Percentiles rank a stretch among this genome's conserved stretches.
phyloP scores from a whole-genome alignment of 2,329 filamentous ascomycete species.

The Endoconidiophora laricicola region DNA sequence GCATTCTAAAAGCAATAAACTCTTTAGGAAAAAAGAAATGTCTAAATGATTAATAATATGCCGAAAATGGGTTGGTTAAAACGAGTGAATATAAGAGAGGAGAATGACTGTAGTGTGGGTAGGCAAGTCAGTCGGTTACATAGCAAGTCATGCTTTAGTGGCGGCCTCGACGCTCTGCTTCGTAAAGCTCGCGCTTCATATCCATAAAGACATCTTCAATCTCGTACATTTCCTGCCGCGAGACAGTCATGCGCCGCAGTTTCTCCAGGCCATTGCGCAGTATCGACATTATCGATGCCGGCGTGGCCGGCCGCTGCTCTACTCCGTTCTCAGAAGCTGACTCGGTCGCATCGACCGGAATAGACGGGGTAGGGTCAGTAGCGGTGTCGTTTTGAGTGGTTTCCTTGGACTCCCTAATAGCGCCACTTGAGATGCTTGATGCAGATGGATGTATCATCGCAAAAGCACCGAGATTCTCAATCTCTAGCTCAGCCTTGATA shows the following conservation, averaged over 20 bases:
- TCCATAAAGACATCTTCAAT: constrained; percentile 70
- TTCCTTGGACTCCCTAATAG: background rate
- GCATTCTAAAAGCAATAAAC: too few species aligned
- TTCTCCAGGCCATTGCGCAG: constrained; percentile 31
- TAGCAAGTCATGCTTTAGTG: constrained; percentile 12
- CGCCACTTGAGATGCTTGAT: background rate
- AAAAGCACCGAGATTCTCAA: background rate
- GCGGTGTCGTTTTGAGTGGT: background rate
- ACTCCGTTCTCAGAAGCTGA: background rate
- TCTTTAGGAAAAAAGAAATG: too few species aligned
- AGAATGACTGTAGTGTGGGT: background rate
- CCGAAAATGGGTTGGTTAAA: background rate
- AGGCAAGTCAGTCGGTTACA: too few species aligned
- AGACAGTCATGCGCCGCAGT: constrained; percentile 42
- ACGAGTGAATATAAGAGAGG: background rate
- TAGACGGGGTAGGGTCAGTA: too few species aligned
- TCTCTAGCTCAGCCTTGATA: background rate
- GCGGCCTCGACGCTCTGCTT: constrained; percentile 45
- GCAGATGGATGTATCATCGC: background rate
- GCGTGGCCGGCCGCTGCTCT: background rate
- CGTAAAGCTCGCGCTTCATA: constrained; percentile 56
- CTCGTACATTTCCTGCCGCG: constrained; percentile 47
- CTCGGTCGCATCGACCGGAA: background rate
- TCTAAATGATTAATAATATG: too few species aligned
- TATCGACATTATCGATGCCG: constrained; percentile 18